A percentile compares a stretch with the other conserved stretches of the same genome.
Evolutionary conservation across 2,329 filamentous ascomycete genomes (phyloP).

Genomic region (Pezicula neosporulosa): DNA sequence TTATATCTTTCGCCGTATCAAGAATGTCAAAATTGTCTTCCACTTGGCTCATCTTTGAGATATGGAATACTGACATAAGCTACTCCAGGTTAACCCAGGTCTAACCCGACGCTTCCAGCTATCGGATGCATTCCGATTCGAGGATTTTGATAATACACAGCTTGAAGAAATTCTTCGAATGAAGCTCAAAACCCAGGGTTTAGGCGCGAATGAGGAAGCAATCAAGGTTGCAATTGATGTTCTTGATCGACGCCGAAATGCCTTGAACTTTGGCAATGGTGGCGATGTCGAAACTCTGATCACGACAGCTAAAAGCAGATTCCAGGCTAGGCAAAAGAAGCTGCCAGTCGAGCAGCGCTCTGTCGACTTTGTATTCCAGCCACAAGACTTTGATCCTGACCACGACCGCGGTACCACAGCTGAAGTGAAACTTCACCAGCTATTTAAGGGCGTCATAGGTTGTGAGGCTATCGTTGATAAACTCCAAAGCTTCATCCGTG

Average conservation of each 20-base stretch:
- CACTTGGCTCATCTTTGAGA: not conserved
- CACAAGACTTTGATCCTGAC: slow-evolving; percentile 49
- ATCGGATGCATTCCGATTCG: slow-evolving; percentile 60
- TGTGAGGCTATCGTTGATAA: slow-evolving; percentile 45
- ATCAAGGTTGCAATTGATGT: slow-evolving; percentile 54
- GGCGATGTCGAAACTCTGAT: slow-evolving; percentile 70
- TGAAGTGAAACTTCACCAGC: slow-evolving; percentile 35
- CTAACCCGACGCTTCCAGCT: slow-evolving; percentile 64
- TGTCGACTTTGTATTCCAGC: slow-evolving; percentile 21
- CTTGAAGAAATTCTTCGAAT: slow-evolving; percentile 56
- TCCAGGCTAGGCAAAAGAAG: slow-evolving; percentile 19
- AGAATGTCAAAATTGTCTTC: too few species aligned
- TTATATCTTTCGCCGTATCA: too few species aligned
- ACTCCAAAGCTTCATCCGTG: slow-evolving; percentile 44
- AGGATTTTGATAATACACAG: slow-evolving; percentile 61
- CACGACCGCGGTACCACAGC: slow-evolving; percentile 41
- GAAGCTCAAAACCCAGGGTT: slow-evolving; percentile 57
- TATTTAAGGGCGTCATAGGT: slow-evolving; percentile 50
- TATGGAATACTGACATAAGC: not conserved
- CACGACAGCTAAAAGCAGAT: slow-evolving; percentile 44
- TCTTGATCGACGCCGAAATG: slow-evolving; percentile 57
- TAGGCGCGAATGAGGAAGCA: slow-evolving; percentile 47
- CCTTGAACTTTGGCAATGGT: slow-evolving; percentile 68
- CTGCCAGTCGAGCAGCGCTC: slow-evolving; percentile 8
- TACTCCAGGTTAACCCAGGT: slow-evolving; percentile 60